Percentiles rank a stretch among this genome's conserved stretches.
Evolutionary conservation across 345 rosid species (phyloP).

Genomic region (Gossypium turneri): DNA sequence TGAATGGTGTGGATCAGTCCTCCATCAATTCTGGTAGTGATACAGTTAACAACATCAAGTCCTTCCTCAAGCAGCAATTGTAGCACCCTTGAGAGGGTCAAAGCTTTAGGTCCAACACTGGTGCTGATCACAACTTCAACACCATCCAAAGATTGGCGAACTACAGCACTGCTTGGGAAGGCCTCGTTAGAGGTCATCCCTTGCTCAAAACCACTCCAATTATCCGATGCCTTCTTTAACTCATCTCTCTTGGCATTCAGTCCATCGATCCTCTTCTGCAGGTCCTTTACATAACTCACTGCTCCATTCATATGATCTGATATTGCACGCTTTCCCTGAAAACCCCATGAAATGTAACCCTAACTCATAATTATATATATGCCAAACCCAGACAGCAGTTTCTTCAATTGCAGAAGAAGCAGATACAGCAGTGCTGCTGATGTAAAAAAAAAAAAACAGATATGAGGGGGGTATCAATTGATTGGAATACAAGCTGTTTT

Average conservation of each 20-base stretch:
- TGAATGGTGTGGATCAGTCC: slow-evolving; percentile 40
- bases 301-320: slow-evolving; percentile 47
- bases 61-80: slow-evolving; percentile 37
- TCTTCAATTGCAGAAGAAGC: background rate
- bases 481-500: background rate
- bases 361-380: slow-evolving; percentile 1
- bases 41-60: slow-evolving; percentile 32
- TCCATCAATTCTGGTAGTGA: slow-evolving; percentile 37
- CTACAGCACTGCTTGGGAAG: slow-evolving; percentile 24
- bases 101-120: slow-evolving; percentile 25
- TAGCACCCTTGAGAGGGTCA: slow-evolving; percentile 39
- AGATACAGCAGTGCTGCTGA: background rate
- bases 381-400: slow-evolving; percentile 3
- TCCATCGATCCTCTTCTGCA: slow-evolving; percentile 24
- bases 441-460: background rate
- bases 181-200: slow-evolving; percentile 8
- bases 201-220: slow-evolving; percentile 8
- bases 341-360: slow-evolving; percentile 9
- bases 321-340: slow-evolving; percentile 43
- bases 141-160: slow-evolving; percentile 38
- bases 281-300: slow-evolving; percentile 32
- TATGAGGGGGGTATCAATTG: background rate
- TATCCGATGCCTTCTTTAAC: slow-evolving; percentile 22
- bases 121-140: slow-evolving; percentile 37
- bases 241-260: slow-evolving; percentile 26